phyloP scores from a whole-genome alignment of 139 green algal genomes.

The Chlamydomonas schloesseri region DNA sequence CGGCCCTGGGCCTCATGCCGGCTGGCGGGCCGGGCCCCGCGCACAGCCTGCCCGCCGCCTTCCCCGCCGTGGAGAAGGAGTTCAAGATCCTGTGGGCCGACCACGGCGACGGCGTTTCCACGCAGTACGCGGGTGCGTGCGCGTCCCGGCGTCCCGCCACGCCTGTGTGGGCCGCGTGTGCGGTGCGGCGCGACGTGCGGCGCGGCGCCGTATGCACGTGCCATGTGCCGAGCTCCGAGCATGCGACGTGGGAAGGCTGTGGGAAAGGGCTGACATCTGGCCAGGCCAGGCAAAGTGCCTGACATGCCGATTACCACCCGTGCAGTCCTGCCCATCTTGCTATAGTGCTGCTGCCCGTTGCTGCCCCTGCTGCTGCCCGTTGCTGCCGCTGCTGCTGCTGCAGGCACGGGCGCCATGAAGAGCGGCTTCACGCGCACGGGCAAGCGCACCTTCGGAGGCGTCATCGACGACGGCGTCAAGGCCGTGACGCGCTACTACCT shows the following conservation, averaged over 20 bases:
- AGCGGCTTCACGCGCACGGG: constrained; percentile 91
- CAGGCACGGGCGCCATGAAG: constrained; percentile 86
- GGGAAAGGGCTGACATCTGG: too few relatives aligned
- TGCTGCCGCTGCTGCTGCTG: background rate
- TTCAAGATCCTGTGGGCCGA: constrained; percentile 93
- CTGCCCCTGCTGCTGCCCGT: background rate
- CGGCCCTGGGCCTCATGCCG: constrained; percentile 71
- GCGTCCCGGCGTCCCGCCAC: background rate
- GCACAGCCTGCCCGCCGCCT: constrained; percentile 62
- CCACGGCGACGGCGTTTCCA: constrained; percentile 86
- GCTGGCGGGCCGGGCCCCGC: too few relatives aligned
- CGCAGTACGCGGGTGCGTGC: constrained; percentile 85
- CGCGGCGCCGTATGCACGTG: too few relatives aligned
- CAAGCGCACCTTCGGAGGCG: constrained; percentile 81
- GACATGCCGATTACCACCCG: too few relatives aligned
- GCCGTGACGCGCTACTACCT: constrained; percentile 85
- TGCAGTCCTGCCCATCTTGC: too few relatives aligned
- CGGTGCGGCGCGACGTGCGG: too few relatives aligned
- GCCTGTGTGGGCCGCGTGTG: background rate
- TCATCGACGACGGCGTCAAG: constrained; percentile 90
- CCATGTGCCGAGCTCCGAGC: too few relatives aligned
- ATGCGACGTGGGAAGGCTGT: too few relatives aligned
- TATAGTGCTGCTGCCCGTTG: too few relatives aligned
- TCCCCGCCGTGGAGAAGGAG: constrained; percentile 63
- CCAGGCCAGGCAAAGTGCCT: too few relatives aligned